Percentiles rank a stretch among this genome's conserved stretches.
Conservation (phyloP, 129 eudicot species). For the Escallonia herrerae region DNA sequence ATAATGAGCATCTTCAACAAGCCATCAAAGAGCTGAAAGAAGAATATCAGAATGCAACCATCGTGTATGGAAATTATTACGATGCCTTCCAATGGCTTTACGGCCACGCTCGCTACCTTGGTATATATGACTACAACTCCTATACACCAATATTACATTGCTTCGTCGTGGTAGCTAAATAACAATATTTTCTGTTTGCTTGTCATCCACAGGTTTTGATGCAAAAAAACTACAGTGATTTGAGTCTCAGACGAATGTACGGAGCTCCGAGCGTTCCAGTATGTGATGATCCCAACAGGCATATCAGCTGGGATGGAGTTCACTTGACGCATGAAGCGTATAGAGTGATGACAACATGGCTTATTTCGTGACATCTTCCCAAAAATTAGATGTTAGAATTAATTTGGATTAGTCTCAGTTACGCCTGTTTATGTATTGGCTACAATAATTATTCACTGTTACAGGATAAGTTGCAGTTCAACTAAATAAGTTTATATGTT, state of each 20-base stretch:
- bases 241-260: not conserved
- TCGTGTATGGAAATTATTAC: constrained; percentile 25
- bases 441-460: no score
- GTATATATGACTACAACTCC: not conserved
- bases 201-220: constrained; percentile 11
- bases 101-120: constrained; percentile 1
- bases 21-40: not conserved
- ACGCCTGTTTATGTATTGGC: no score
- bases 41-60: not conserved
- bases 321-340: no score
- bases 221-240: not conserved
- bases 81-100: constrained; percentile 13
- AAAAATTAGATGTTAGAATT: not conserved
- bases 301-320: constrained; percentile 33
- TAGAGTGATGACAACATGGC: no score
- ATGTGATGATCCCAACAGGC: constrained; percentile 13
- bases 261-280: constrained; percentile 16
- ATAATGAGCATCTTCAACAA: constrained; percentile 8
- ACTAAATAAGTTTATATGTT: no score
- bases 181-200: not conserved
- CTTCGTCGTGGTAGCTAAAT: not conserved
- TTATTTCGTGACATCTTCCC: not conserved
- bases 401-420: no score
- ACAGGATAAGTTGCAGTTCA: no score
- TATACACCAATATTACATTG: no score